Evolutionary conservation across 2,329 filamentous ascomycete species (phyloP).

Genomic region (Fusarium anguioides): DNA sequence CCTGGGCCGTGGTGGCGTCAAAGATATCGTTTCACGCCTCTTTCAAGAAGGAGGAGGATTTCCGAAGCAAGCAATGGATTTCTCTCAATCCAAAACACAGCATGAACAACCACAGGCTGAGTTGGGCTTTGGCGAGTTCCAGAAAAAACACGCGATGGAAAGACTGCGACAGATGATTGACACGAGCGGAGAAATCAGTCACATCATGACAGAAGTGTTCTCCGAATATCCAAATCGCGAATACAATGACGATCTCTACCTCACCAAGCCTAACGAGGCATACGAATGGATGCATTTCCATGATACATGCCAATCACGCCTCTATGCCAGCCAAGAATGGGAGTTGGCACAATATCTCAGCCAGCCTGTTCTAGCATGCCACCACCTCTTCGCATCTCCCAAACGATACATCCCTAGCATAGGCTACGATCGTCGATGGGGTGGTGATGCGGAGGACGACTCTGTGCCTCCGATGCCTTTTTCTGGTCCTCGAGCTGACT

Average conservation of each 20-base stretch:
- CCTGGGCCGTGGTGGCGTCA: conserved; percentile 75
- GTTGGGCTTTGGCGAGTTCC: conserved; percentile 77
- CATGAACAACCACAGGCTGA: conserved; percentile 68
- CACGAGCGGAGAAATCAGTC: conserved; percentile 80
- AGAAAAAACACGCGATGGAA: conserved; percentile 78
- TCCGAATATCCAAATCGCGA: conserved; percentile 85
- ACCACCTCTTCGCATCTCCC: conserved; percentile 86
- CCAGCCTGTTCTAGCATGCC: conserved; percentile 88
- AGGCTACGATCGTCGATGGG: conserved; percentile 58
- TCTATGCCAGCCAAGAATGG: conserved; percentile 91
- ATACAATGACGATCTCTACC: conserved; percentile 91
- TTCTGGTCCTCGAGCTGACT: conserved; percentile 84
- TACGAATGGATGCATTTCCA: conserved; percentile 98
- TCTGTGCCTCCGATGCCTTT: conserved; percentile 74
- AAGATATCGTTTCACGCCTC: conserved; percentile 81
- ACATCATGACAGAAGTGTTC: conserved; percentile 86
- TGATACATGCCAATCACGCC: conserved; percentile 80
- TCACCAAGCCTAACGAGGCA: conserved; percentile 86
- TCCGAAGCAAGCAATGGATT: conserved; percentile 64
- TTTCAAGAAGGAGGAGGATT: conserved; percentile 85
- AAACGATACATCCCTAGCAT: conserved; percentile 59
- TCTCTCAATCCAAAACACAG: conserved; percentile 55
- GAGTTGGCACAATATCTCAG: conserved; percentile 89
- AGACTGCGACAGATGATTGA: conserved; percentile 81
- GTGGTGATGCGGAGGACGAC: conserved; percentile 57